phyloP scores from a whole-genome alignment of 1,284 basidiomycete genomes.

The Ustilago sp. region DNA sequence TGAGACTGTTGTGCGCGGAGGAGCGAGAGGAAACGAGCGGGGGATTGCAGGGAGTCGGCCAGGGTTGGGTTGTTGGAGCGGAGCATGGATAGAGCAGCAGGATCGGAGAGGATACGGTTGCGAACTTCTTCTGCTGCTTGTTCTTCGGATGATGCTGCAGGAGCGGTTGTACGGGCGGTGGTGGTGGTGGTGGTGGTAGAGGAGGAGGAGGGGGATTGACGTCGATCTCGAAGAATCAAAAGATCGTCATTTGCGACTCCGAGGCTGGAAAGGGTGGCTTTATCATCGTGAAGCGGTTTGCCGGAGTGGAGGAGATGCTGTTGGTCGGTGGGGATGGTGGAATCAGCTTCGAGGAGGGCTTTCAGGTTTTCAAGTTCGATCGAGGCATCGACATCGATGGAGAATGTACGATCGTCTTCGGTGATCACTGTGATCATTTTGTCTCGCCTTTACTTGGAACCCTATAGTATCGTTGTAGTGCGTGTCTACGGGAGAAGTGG shows the following conservation, averaged over 20 bases:
- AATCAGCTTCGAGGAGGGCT: slow-evolving; percentile 62
- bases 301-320: slow-evolving; percentile 56
- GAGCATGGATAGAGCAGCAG: slow-evolving; percentile 80
- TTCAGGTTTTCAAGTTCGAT: slow-evolving; percentile 66
- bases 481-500: not conserved
- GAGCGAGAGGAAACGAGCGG: slow-evolving; percentile 32
- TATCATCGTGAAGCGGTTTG: slow-evolving; percentile 40
- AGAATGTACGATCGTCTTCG: slow-evolving; percentile 57
- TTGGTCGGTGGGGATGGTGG: slow-evolving; percentile 46
- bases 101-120: slow-evolving; percentile 85
- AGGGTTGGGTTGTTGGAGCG: slow-evolving; percentile 70
- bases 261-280: slow-evolving; percentile 48
- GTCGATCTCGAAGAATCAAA: slow-evolving; percentile 43
- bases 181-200: slow-evolving; percentile 3
- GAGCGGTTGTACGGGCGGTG: not conserved
- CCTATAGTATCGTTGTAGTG: too few relatives aligned
- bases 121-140: slow-evolving; percentile 91
- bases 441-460: not conserved
- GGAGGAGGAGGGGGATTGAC: not conserved
- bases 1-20: slow-evolving; percentile 42
- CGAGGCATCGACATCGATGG: slow-evolving; percentile 59
- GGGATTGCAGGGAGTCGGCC: slow-evolving; percentile 32
- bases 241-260: slow-evolving; percentile 63
- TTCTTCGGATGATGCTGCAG: slow-evolving; percentile 58
- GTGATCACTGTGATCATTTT: slow-evolving; percentile 66